A percentile compares a stretch with the other conserved stretches of the same genome.
These are phyloP conservation scores for Thelonectria discophora DNA, from an alignment of 2,329 filamentous ascomycete species.

Conservation along the genomic window DNA sequence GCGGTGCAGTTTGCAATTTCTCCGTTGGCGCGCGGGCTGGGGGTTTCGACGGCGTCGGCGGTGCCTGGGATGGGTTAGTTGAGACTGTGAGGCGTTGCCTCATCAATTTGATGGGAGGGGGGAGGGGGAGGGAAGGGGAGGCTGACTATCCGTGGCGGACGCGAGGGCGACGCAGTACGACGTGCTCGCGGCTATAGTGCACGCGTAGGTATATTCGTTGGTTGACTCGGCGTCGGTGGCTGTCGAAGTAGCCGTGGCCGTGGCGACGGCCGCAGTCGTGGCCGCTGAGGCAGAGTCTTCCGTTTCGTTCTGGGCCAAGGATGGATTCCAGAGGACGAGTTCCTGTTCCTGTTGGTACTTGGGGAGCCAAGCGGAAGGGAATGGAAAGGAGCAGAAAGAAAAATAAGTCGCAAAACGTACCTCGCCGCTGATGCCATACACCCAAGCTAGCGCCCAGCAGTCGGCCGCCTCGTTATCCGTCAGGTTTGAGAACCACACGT, in stretches of 20 bases:
- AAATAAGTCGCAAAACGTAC: too few species aligned
- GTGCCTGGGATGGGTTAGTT: too few species aligned
- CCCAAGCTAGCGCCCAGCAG: background rate
- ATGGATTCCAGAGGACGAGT: conserved; percentile 1
- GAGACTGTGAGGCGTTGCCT: too few species aligned
- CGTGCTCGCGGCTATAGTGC: background rate
- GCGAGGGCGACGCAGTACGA: background rate
- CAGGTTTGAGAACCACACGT: background rate
- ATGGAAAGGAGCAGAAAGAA: too few species aligned
- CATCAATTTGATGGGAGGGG: too few species aligned
- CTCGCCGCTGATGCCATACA: too few species aligned
- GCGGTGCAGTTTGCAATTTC: conserved; percentile 1
- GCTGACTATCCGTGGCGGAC: background rate
- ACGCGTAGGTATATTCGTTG: background rate
- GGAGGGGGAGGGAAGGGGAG: too few species aligned
- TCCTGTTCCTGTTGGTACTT: background rate
- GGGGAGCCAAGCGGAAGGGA: too few species aligned
- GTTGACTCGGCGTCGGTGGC: too few species aligned
- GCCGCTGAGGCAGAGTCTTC: background rate
- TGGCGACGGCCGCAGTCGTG: too few species aligned
- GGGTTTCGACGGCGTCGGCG: background rate
- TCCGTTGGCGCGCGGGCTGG: conserved; percentile 2
- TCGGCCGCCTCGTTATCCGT: background rate
- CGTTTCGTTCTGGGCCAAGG: background rate
- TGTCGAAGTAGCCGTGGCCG: too few species aligned